Conservation (phyloP, 2,329 filamentous ascomycete genomes). For the Alternaria arborescens region DNA sequence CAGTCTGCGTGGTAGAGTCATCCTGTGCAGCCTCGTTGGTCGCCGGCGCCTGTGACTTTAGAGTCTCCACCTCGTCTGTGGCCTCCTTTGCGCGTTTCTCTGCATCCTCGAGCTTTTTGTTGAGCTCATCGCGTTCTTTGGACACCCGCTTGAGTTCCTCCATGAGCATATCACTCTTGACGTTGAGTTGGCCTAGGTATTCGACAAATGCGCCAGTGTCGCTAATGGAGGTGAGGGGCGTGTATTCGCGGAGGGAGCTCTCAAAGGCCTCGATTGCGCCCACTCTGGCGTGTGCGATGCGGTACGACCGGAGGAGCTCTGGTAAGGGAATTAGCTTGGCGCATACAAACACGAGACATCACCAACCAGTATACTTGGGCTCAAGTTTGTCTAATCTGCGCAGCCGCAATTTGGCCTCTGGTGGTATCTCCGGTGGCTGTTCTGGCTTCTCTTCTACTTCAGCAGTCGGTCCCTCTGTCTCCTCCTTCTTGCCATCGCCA, state of each 20-base stretch:
- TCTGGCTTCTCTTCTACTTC: conserved; percentile 38
- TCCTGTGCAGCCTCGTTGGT: conserved; percentile 31
- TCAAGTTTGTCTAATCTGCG: conserved; percentile 91
- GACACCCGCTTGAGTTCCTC: conserved; percentile 90
- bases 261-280: conserved; percentile 93
- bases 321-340: conserved; percentile 25
- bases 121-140: conserved; percentile 79
- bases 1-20: conserved; percentile 37
- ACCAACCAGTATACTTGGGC: conserved; percentile 78
- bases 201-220: conserved; percentile 87
- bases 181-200: conserved; percentile 85
- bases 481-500: conserved; percentile 46
- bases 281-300: conserved; percentile 86
- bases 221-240: conserved; percentile 84
- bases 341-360: not conserved
- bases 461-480: conserved; percentile 40
- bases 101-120: conserved; percentile 76
- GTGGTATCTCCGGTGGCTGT: conserved; percentile 67
- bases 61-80: conserved; percentile 68
- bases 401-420: conserved; percentile 77
- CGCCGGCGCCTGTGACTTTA: conserved; percentile 52
- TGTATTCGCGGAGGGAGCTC: conserved; percentile 87
- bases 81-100: conserved; percentile 70
- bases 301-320: conserved; percentile 92
- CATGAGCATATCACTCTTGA: conserved; percentile 91